Percentiles rank a stretch among this genome's conserved stretches.
Evolutionary conservation across 768 basidiomycete genomes (phyloP).

Genomic region (Serendipita sp.): DNA sequence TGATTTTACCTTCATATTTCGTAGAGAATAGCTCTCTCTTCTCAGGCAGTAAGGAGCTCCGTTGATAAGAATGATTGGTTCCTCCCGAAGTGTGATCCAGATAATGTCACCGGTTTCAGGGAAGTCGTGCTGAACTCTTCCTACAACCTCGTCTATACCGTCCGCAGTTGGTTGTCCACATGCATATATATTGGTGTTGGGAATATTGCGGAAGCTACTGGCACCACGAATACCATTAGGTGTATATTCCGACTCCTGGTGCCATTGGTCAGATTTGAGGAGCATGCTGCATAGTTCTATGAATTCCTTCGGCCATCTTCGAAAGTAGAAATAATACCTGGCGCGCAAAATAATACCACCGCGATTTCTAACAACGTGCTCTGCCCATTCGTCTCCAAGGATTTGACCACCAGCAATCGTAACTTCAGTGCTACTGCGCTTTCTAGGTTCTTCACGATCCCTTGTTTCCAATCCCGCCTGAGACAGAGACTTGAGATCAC

Average conservation of each 20-base stretch:
- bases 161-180: conserved; percentile 84
- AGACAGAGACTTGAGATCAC: conserved; percentile 71
- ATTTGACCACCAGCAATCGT: conserved; percentile 69
- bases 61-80: conserved; percentile 84
- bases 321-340: conserved; percentile 31
- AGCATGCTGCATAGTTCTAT: conserved; percentile 36
- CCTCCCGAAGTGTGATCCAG: conserved; percentile 90
- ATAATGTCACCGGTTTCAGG: conserved; percentile 47
- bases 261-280: conserved; percentile 88
- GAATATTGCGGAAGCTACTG: conserved; percentile 81
- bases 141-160: conserved; percentile 68
- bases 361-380: conserved; percentile 86
- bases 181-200: conserved; percentile 68
- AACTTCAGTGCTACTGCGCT: conserved; percentile 39
- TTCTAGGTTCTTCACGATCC: conserved; percentile 42
- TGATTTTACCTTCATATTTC: conserved; percentile 70
- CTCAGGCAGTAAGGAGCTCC: conserved; percentile 79
- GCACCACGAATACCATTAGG: conserved; percentile 63
- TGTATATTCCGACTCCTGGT: conserved; percentile 42
- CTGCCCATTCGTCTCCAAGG: conserved; percentile 88
- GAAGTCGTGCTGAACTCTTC: conserved; percentile 41
- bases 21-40: conserved; percentile 65
- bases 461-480: conserved; percentile 44
- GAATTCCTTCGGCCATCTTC: no score
- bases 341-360: conserved; percentile 88